Percentiles rank a stretch among this genome's conserved stretches.
phyloP scores from a whole-genome alignment of 2,329 filamentous ascomycete species.

The Colletotrichum musae region DNA sequence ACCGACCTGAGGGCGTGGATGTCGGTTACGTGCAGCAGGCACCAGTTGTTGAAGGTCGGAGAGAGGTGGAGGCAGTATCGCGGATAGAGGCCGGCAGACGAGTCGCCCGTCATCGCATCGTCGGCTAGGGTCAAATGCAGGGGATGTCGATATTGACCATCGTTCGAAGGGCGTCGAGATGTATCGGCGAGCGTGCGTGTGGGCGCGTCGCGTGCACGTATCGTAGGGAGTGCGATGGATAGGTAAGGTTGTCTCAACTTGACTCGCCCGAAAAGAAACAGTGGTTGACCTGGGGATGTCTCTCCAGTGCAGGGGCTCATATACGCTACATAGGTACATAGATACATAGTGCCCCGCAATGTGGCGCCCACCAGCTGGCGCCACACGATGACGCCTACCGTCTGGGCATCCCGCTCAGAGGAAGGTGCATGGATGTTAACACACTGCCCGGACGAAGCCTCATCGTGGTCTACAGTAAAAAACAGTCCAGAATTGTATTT shows the following conservation, averaged over 20 bases:
- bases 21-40: slow-evolving; percentile 66
- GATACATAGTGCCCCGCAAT: slow-evolving; percentile 23
- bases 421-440: too few species aligned
- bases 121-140: slow-evolving; percentile 33
- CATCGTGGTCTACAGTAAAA: too few species aligned
- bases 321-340: not conserved
- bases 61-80: slow-evolving; percentile 75
- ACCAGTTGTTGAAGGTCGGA: slow-evolving; percentile 73
- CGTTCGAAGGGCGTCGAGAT: not conserved
- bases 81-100: slow-evolving; percentile 64
- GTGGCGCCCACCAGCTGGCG: slow-evolving; percentile 20
- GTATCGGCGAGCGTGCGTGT: not conserved
- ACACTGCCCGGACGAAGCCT: too few species aligned
- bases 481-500: too few species aligned
- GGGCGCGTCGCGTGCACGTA: slow-evolving; percentile 8
- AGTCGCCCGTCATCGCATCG: slow-evolving; percentile 66
- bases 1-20: slow-evolving; percentile 63
- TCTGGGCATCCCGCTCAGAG: too few species aligned
- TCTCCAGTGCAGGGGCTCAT: not conserved
- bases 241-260: not conserved
- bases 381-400: not conserved
- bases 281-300: slow-evolving; percentile 34
- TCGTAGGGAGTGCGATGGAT: not conserved
- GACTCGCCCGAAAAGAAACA: not conserved
- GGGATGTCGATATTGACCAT: not conserved